Conservation (phyloP, 106 monocot species). For the Phalaenopsis equestris region DNA sequence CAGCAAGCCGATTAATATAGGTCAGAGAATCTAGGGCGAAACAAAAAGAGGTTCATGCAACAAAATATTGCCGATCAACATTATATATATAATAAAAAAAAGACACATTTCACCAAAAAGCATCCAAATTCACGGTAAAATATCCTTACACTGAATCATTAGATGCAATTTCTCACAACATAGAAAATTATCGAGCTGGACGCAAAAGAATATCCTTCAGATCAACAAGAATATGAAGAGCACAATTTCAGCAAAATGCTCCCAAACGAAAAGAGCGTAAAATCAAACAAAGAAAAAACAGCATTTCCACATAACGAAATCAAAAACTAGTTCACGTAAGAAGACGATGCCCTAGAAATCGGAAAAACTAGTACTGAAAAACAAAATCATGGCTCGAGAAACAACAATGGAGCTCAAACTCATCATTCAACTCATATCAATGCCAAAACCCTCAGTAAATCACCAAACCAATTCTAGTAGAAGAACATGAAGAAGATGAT, state of each 20-base stretch:
- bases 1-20: not conserved
- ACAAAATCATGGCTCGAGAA: not conserved
- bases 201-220: too few species aligned
- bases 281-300: not conserved
- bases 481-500: too few species aligned
- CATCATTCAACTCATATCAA: too few species aligned
- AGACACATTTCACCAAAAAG: not conserved
- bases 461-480: too few species aligned
- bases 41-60: not conserved
- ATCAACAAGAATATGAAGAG: too few species aligned
- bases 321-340: not conserved
- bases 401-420: too few species aligned
- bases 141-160: not conserved
- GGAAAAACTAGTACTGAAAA: not conserved
- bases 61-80: not conserved
- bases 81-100: not conserved
- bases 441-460: too few species aligned
- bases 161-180: not conserved
- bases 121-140: not conserved
- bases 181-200: not conserved
- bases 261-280: too few species aligned
- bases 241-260: too few species aligned
- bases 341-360: not conserved
- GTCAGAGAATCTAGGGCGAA: not conserved
- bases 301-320: not conserved